These are phyloP conservation scores for Diplodia corticola DNA, from an alignment of 2,329 filamentous ascomycete genomes.

Conservation along the genomic window DNA sequence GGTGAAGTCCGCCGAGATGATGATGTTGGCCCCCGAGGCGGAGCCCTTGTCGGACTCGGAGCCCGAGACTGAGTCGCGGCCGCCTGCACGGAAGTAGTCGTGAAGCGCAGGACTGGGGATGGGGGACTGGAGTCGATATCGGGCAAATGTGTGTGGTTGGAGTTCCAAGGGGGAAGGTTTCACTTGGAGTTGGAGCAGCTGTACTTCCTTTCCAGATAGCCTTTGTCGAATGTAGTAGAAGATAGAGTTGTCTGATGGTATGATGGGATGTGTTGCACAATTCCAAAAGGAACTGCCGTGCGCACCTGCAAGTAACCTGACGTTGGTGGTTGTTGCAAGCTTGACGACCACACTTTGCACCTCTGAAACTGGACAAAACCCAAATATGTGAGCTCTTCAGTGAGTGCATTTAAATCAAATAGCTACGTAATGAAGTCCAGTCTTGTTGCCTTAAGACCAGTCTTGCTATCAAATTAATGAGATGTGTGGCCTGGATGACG, in stretches of 20 bases:
- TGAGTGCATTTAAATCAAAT: background rate
- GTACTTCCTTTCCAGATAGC: background rate
- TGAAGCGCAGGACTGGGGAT: background rate
- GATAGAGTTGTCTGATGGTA: background rate
- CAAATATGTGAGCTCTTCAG: background rate
- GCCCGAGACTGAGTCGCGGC: background rate
- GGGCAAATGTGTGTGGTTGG: background rate
- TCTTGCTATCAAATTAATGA: background rate
- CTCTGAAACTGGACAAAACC: too few relatives aligned
- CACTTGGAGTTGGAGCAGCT: background rate
- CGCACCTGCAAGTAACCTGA: background rate
- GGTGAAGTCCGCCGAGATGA: background rate
- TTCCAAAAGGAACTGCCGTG: too few relatives aligned
- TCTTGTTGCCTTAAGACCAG: background rate
- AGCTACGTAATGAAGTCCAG: background rate
- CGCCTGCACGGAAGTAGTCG: background rate
- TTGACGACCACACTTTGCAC: background rate
- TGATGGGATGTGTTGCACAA: background rate
- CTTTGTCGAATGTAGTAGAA: background rate
- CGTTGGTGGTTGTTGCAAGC: background rate
- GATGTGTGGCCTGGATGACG: background rate
- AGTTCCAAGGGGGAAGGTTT: background rate
- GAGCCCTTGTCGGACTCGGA: slow-evolving; percentile 10
- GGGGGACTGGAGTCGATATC: too few relatives aligned
- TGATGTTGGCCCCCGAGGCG: slow-evolving; percentile 12